phyloP scores from a whole-genome alignment of 1,284 basidiomycete genomes.

The Vanrija sp. region DNA sequence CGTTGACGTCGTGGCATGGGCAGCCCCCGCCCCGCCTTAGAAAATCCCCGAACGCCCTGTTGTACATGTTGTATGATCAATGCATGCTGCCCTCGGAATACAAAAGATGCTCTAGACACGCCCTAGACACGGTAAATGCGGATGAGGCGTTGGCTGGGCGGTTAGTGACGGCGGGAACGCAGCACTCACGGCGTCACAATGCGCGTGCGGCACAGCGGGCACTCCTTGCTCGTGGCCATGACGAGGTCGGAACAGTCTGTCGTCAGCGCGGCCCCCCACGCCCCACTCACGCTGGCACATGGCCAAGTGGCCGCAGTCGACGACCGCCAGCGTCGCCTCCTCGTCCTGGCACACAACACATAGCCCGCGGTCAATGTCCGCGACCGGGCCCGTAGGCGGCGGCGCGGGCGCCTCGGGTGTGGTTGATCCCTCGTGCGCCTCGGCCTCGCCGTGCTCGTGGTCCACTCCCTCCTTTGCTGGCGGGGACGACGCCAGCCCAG shows the following conservation, averaged over 20 bases:
- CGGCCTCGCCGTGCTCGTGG: background rate
- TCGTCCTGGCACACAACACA: constrained; percentile 88
- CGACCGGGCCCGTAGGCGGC: constrained; percentile 40
- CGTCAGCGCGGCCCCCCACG: background rate
- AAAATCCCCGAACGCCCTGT: background rate
- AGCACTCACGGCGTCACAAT: constrained; percentile 56
- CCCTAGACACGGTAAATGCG: constrained; percentile 57
- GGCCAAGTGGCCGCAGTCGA: constrained; percentile 85
- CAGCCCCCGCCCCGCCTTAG: background rate
- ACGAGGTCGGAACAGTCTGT: constrained; percentile 71
- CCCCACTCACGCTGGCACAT: constrained; percentile 60
- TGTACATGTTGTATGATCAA: background rate
- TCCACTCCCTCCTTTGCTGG: background rate
- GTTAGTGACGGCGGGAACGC: background rate
- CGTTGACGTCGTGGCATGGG: background rate
- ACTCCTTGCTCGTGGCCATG: constrained; percentile 73
- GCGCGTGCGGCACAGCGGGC: constrained; percentile 76
- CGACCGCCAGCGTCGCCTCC: constrained; percentile 81
- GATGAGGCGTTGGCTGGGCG: constrained; percentile 58
- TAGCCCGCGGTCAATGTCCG: constrained; percentile 62
- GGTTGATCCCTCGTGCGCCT: background rate
- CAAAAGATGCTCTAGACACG: background rate
- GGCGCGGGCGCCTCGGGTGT: constrained; percentile 8
- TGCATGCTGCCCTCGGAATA: background rate
- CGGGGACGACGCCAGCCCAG: background rate